Percentiles rank a stretch among this genome's conserved stretches.
phyloP scores from a whole-genome alignment of 78 protist genomes.

The Isochrysis galbana region DNA sequence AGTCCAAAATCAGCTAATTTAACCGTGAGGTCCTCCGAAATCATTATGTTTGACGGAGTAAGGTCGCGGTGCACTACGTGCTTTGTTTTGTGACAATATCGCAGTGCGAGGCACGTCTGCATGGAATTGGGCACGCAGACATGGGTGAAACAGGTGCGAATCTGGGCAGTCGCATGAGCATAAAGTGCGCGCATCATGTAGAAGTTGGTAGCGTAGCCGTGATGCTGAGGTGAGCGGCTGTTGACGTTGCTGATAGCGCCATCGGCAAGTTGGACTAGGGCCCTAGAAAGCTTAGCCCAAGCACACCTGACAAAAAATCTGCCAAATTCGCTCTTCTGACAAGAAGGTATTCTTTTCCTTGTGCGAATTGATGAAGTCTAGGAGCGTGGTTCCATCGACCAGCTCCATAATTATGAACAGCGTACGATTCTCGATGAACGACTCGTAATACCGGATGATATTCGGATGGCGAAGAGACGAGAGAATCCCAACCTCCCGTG shows the following conservation, averaged over 20 bases:
- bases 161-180: too few species aligned
- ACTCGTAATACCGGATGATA: slow-evolving; percentile 18
- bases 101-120: slow-evolving; percentile 33
- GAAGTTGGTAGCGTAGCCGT: too few species aligned
- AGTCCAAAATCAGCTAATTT: slow-evolving; percentile 32
- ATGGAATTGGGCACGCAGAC: not conserved
- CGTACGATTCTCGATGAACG: not conserved
- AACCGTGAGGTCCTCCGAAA: not conserved
- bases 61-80: slow-evolving; percentile 48
- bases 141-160: too few species aligned
- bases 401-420: slow-evolving; percentile 48
- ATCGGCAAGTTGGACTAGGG: not conserved
- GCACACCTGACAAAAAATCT: not conserved
- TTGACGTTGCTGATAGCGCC: too few species aligned
- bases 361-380: not conserved
- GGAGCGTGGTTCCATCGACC: slow-evolving; percentile 33
- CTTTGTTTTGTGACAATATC: slow-evolving; percentile 39
- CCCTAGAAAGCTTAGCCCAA: not conserved
- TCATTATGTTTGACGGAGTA: slow-evolving; percentile 40
- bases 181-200: too few species aligned
- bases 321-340: slow-evolving; percentile 8
- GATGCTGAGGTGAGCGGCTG: too few species aligned
- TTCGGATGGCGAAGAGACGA: not conserved
- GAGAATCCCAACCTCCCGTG: not conserved
- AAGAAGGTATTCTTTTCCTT: not conserved